Percentiles rank a stretch among this genome's conserved stretches.
These are phyloP conservation scores for Ulota crispa DNA, from an alignment of 225 moss, liverwort and hornwort species.

Conservation along the genomic window DNA sequence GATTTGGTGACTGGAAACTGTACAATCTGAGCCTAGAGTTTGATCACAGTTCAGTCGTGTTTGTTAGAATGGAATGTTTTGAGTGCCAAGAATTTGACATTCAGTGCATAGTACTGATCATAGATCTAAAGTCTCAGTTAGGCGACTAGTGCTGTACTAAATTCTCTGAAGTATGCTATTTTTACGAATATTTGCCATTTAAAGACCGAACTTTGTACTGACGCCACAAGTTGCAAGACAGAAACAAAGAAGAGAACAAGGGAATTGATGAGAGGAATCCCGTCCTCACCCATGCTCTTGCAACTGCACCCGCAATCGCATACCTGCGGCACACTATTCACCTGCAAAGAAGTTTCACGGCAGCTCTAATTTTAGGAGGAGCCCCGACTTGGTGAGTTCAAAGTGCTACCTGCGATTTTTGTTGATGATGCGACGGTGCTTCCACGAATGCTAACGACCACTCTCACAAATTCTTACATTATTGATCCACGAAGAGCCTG, in stretches of 20 bases:
- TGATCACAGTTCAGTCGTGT: background rate
- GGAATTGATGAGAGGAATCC: conserved; percentile 20
- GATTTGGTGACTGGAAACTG: background rate
- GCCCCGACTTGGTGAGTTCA: conserved; percentile 26
- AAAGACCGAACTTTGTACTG: background rate
- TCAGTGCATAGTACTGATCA: background rate
- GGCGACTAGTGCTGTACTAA: background rate
- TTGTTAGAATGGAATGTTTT: too few relatives aligned
- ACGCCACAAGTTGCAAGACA: conserved; percentile 3
- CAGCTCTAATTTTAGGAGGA: conserved; percentile 16
- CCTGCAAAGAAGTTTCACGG: conserved; percentile 36
- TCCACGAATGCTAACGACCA: conserved; percentile 19
- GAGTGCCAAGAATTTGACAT: background rate
- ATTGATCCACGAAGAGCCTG: conserved; percentile 15
- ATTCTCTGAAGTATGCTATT: background rate
- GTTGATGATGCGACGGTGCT: background rate
- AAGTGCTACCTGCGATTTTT: conserved; percentile 36
- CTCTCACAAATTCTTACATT: conserved; percentile 13
- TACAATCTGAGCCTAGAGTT: background rate
- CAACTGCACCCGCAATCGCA: conserved; percentile 45
- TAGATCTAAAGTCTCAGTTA: background rate
- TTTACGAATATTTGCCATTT: background rate
- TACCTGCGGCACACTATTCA: conserved; percentile 25
- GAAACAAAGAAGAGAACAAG: conserved; percentile 17
- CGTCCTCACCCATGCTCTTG: conserved; percentile 44